phyloP scores from a whole-genome alignment of 495 filamentous ascomycete genomes.

The Gamarada debralockiae region DNA sequence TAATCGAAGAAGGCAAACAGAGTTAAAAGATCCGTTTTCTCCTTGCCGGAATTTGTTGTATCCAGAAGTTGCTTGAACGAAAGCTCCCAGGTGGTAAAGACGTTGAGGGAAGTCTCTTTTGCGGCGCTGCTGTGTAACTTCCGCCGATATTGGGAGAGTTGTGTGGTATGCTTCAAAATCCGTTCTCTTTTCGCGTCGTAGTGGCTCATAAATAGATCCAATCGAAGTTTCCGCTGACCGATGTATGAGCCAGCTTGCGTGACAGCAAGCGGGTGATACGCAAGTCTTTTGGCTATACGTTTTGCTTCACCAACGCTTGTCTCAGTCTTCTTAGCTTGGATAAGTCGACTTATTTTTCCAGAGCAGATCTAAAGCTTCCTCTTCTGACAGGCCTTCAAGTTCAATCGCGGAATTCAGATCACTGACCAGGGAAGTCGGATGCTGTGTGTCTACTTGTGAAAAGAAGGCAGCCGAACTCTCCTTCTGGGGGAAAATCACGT shows the following conservation, averaged over 20 bases:
- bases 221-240: not conserved
- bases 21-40: conserved; percentile 8
- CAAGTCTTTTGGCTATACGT: conserved; percentile 25
- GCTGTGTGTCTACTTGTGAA: too few relatives aligned
- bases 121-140: conserved; percentile 2
- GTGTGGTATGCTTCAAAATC: conserved; percentile 9
- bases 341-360: too few relatives aligned
- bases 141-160: conserved; percentile 13
- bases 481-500: too few relatives aligned
- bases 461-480: too few relatives aligned
- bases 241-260: conserved; percentile 31
- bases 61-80: conserved; percentile 12
- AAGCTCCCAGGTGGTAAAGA: conserved; percentile 21
- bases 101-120: conserved; percentile 10
- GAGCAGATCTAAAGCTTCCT: conserved; percentile 25
- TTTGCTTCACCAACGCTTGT: not conserved
- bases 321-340: not conserved
- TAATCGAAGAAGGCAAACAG: conserved; percentile 16
- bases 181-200: not conserved
- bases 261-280: conserved; percentile 26
- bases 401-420: too few relatives aligned
- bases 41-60: not conserved
- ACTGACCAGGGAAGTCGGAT: too few relatives aligned
- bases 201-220: conserved; percentile 13
- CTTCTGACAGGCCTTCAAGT: conserved; percentile 7